Evolutionary conservation across 129 eudicot genomes (phyloP), one percentile per base, ranked within the genome.

Genomic region (Artemisia annua): DNA sequence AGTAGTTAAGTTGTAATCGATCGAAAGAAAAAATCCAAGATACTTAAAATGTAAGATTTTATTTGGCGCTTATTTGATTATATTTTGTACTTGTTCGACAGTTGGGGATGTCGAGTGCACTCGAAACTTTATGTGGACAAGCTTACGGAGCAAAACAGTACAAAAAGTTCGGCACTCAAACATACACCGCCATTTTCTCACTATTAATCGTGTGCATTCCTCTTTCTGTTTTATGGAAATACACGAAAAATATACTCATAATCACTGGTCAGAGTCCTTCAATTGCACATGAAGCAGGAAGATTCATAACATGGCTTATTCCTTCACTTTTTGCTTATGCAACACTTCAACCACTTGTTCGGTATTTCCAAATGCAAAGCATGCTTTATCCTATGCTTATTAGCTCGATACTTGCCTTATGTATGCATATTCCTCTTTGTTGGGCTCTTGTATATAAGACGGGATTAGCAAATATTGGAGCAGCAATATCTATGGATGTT

Each of bases 91-190:
- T n/a, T 62, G 17, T 68, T 17, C 55, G 71, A 77, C 85, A 90
- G 96, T n/a, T 83, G 65, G 96, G 96, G 24, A 85, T 90, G 93
- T 82, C 90, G 1, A 85, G 87, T 79, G 96, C 93, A 61, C 74
- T 90, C 52, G 96, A 90, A 79, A 90, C 96, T 8, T 67, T 87
- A 63, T 79, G 95, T 52, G 97, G 97, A 55, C 97, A 90, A 60
- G 91, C 97, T 20, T 91, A 71, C 76, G 97, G 97, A 54, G 97
- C 97, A 62, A 70, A 82, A 43, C 97, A 91, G 51, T 91, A 85
- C 73, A 65, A 78, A 35, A 91, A 82, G 61, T 48, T 91, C 48
- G 97, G 97, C 70, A 91, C 86, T 35, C 89, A 85, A 48, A 87
- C 80, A n/a, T 85, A 87, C 84, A 83, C 89, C 15, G 97, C 91